phyloP scores from a whole-genome alignment of 768 basidiomycete genomes.

The Leccinum ochraceum region DNA sequence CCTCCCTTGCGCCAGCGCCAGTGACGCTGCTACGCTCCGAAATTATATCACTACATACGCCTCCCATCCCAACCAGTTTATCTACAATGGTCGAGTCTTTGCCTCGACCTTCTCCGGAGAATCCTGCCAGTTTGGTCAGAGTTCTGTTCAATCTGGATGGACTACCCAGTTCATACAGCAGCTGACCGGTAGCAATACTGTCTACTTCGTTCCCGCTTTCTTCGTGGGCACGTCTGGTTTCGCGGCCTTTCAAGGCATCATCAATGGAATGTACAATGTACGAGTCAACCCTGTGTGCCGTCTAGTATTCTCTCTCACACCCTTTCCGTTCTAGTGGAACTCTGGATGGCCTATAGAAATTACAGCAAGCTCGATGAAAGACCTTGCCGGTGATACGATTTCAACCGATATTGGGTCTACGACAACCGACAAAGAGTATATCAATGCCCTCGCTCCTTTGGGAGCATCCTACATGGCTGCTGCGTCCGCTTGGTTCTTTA shows the following conservation, averaged over 20 bases:
- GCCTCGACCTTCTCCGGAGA: conserved; percentile 77
- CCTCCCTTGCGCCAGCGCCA: conserved; percentile 50
- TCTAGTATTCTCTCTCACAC: conserved; percentile 14
- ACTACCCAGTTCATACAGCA: conserved; percentile 49
- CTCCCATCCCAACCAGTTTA: conserved; percentile 59
- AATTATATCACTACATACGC: conserved; percentile 54
- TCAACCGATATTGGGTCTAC: conserved; percentile 44
- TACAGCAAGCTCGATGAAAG: conserved; percentile 29
- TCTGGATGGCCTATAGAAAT: conserved; percentile 74
- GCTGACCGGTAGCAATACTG: conserved; percentile 43
- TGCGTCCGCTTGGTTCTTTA: conserved; percentile 79
- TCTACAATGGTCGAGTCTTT: conserved; percentile 47
- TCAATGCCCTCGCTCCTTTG: conserved; percentile 41
- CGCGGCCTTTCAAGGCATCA: conserved; percentile 45
- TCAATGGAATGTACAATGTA: conserved; percentile 65
- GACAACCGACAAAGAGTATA: conserved; percentile 55
- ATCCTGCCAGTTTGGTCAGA: conserved; percentile 63
- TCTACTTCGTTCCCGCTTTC: conserved; percentile 71
- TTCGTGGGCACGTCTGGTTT: conserved; percentile 58
- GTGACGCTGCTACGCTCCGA: conserved; percentile 52
- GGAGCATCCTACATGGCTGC: conserved; percentile 47
- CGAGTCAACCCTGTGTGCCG: conserved; percentile 19
- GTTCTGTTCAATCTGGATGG: conserved; percentile 56
- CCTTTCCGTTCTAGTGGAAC: conserved; percentile 61
- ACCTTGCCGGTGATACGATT: conserved; percentile 20